phyloP scores from a whole-genome alignment of 1,284 basidiomycete genomes.

The Cryptococcus wingfieldii region DNA sequence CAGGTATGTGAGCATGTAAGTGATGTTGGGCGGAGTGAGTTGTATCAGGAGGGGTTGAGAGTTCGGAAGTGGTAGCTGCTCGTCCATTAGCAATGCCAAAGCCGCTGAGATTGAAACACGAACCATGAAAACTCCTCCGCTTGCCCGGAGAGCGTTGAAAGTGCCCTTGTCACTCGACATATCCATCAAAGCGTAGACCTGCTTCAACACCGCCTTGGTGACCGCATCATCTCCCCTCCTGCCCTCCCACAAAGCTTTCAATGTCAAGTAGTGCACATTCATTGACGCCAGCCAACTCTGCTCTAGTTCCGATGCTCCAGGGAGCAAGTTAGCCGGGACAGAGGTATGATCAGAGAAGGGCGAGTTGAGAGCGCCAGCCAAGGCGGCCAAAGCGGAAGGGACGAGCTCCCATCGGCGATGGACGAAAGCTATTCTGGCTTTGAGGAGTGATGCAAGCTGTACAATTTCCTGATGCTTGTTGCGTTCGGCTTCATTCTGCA shows the following conservation, averaged over 20 bases:
- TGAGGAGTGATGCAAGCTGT: slow-evolving; percentile 24
- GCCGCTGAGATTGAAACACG: neutral
- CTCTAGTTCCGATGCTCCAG: neutral
- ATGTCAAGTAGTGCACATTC: slow-evolving; percentile 25
- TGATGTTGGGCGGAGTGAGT: slow-evolving; percentile 34
- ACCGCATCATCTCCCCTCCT: slow-evolving; percentile 27
- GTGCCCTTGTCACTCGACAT: slow-evolving; percentile 16
- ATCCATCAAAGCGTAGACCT: slow-evolving; percentile 34
- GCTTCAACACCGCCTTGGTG: slow-evolving; percentile 21
- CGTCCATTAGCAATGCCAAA: no score
- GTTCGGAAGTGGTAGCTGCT: slow-evolving; percentile 5
- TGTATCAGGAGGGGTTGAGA: slow-evolving; percentile 24
- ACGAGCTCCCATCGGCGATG: slow-evolving; percentile 37
- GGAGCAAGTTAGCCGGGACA: neutral
- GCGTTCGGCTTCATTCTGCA: slow-evolving; percentile 18
- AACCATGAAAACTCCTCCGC: slow-evolving; percentile 29
- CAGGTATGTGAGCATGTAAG: slow-evolving; percentile 32
- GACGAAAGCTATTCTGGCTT: slow-evolving; percentile 21
- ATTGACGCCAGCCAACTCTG: slow-evolving; percentile 8
- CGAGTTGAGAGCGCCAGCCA: slow-evolving; percentile 11
- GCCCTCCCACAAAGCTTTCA: slow-evolving; percentile 31
- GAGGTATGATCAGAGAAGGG: neutral
- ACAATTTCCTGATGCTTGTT: slow-evolving; percentile 22
- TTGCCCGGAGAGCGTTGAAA: slow-evolving; percentile 13
- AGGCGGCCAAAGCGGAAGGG: slow-evolving; percentile 12